A percentile compares a stretch with the other conserved stretches of the same genome.
These are phyloP conservation scores for Colletotrichum euphorbiae DNA, from an alignment of 2,329 filamentous ascomycete species.

Conservation along the genomic window DNA sequence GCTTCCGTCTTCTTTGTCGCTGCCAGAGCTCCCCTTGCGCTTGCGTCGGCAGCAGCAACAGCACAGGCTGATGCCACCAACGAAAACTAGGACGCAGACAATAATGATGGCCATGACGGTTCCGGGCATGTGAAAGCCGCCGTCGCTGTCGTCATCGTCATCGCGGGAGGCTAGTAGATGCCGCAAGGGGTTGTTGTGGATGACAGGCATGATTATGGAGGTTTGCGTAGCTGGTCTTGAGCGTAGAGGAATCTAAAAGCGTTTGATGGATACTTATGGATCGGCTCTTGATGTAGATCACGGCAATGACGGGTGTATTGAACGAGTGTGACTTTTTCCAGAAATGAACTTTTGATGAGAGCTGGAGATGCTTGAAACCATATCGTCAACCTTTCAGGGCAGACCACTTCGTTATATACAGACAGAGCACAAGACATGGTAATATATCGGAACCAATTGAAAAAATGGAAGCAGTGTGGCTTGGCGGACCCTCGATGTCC, in stretches of 20 bases:
- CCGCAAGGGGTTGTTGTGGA: neutral
- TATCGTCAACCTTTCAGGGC: neutral
- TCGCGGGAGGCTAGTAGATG: conserved; percentile 11
- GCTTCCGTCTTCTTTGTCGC: conserved; percentile 1
- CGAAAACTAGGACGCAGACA: conserved; percentile 13
- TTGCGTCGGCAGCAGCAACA: conserved; percentile 24
- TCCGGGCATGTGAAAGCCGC: conserved; percentile 9
- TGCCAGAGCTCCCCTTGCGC: conserved; percentile 3
- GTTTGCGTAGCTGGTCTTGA: neutral
- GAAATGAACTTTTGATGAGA: neutral
- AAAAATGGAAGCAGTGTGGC: neutral
- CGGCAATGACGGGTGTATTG: too few species aligned
- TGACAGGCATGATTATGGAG: neutral
- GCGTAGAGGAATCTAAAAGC: neutral
- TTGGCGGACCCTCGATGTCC: conserved; percentile 16
- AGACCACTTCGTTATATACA: conserved; percentile 14
- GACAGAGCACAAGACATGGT: neutral
- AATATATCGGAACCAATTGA: neutral
- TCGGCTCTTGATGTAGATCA: neutral
- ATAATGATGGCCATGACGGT: conserved; percentile 10
- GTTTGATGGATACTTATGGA: neutral
- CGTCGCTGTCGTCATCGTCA: conserved; percentile 15
- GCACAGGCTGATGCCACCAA: conserved; percentile 1
- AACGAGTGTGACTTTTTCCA: too few species aligned
- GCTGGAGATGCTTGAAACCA: fast-evolving